Conservation (phyloP, 441 rosid genomes). For the Codiaeum variegatum region DNA sequence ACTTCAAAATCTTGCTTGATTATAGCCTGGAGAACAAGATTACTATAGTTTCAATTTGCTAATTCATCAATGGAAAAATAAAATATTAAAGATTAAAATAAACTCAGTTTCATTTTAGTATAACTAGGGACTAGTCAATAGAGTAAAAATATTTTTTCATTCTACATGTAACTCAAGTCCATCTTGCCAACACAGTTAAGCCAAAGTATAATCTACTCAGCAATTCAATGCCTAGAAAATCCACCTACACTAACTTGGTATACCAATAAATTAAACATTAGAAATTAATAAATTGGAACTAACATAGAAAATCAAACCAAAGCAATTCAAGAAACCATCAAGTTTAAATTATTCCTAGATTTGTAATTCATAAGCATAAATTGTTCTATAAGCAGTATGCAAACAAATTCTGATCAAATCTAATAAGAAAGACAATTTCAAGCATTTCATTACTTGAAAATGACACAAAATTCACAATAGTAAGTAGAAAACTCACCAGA, state of each 20-base stretch:
- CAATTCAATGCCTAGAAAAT: slow-evolving; percentile 1
- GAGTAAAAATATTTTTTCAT: too few relatives aligned
- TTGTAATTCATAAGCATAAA: not conserved
- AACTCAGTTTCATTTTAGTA: too few relatives aligned
- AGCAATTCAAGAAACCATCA: slow-evolving; percentile 7
- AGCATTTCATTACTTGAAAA: not conserved
- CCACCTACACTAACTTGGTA: not conserved
- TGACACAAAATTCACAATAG: not conserved
- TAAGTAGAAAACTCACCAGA: slow-evolving; percentile 53
- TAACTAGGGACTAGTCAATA: too few relatives aligned
- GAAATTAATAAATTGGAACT: not conserved
- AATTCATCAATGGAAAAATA: slow-evolving; percentile 11
- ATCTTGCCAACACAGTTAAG: too few relatives aligned
- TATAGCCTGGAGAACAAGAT: slow-evolving; percentile 48
- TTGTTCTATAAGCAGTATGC: not conserved
- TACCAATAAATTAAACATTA: too few relatives aligned
- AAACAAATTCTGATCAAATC: not conserved
- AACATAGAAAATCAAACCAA: not conserved
- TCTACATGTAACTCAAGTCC: too few relatives aligned
- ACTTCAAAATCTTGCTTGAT: slow-evolving; percentile 43
- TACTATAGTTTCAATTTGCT: slow-evolving; percentile 8
- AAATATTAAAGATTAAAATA: too few relatives aligned
- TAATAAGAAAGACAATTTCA: not conserved
- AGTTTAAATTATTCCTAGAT: not conserved
- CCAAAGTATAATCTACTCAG: too few relatives aligned